Percentiles rank a stretch among this genome's conserved stretches.
Evolutionary conservation across 192 early-diverging fungal species (phyloP).

Genomic region (Chytriomyces sp.): DNA sequence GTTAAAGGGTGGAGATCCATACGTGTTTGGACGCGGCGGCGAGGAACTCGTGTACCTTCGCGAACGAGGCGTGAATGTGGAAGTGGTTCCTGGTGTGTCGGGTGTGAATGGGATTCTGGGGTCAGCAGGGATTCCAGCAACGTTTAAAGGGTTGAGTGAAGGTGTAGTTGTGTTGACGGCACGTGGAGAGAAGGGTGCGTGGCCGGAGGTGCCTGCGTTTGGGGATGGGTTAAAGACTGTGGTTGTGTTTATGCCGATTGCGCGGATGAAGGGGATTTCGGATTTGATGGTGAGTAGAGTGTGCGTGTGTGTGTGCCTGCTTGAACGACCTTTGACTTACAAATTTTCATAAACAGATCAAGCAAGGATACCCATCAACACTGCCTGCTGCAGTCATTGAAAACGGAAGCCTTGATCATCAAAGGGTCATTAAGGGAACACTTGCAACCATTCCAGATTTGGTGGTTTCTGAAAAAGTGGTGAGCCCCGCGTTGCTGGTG

Average conservation of each 20-base stretch:
- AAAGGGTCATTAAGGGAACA: conserved; percentile 72
- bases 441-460: conserved; percentile 66
- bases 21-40: conserved; percentile 90
- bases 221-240: conserved; percentile 68
- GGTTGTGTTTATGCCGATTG: conserved; percentile 86
- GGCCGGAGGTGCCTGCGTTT: conserved; percentile 74
- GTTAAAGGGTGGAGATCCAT: conserved; percentile 91
- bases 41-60: conserved; percentile 84
- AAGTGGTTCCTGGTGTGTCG: conserved; percentile 78
- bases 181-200: conserved; percentile 67
- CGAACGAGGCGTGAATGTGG: conserved; percentile 66
- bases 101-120: conserved; percentile 78
- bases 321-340: neutral
- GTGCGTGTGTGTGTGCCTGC: neutral
- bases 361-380: conserved; percentile 66
- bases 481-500: conserved; percentile 79
- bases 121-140: conserved; percentile 79
- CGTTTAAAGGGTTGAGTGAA: conserved; percentile 85
- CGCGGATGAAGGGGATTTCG: conserved; percentile 67
- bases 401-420: conserved; percentile 67
- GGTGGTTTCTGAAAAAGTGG: conserved; percentile 63
- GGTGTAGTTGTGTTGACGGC: conserved; percentile 85
- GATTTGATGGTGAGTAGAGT: conserved; percentile 55
- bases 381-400: conserved; percentile 83
- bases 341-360: conserved; percentile 1